Base-by-base conservation (phyloP, 1,139 yeast genomes). In the Candida frijolesensis region DNA sequence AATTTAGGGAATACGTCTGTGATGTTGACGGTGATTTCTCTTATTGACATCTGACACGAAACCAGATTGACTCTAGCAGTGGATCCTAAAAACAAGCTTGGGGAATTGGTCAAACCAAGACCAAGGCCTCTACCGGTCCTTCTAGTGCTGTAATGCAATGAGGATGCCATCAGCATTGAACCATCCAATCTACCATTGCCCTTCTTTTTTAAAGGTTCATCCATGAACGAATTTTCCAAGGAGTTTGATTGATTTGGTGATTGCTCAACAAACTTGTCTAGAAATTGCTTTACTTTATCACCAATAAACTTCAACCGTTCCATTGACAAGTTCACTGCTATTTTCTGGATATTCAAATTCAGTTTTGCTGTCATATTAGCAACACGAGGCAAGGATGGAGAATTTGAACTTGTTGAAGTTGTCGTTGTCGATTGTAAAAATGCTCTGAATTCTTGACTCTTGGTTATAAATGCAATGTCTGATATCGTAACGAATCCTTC, bases 1-100 rank as follows among this genome's bases (percentile, higher is more conserved):
- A 85, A 82, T 5, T 64, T 56, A 0, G 68, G 66, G 10, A 63
- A 57, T 1, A 80, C 51, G 1, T 68, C 52, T 0, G 55, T 41
- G 0, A 83, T 38, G 1, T 59, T 58, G 2, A 74, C 49, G 0
- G 62, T 56, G 0, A 74, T 39, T 2, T 58, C 59, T 35, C 64
- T 63, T 9, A 74, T 44, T 4, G 52, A 43, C 1, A 70, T n/a
- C 33, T 67, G 60, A 47, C 68, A 67, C 9, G 64, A 54, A 4
- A 62, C 59, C 7, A 46, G 18, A n/a, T 55, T 54, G 19, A 51
- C 25, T 32, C 49, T 42, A 27, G 16, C 39, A 1, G 30, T 15
- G 8, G 51, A 22, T n/a, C 39, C 45, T 14, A 51, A 15, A 14
- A 44, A 43, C 2, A 42, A 37, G 8, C 48, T 39, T 2, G 52